These are phyloP conservation scores for Suhomyces sp. DNA, from an alignment of 805 yeast species.

Conservation along the genomic window DNA sequence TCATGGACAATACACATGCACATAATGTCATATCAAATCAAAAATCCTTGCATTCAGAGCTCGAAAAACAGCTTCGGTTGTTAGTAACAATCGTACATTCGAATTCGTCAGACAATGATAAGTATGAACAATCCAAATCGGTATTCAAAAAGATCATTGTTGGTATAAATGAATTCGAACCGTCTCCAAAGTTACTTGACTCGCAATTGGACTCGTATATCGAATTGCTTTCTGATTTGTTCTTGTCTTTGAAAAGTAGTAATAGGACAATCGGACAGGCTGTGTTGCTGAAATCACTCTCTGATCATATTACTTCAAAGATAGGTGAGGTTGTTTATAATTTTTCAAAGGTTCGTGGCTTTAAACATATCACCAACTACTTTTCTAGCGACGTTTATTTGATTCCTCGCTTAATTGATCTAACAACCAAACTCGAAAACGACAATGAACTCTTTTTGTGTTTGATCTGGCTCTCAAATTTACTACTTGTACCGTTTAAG, in stretches of 20 bases:
- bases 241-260: conserved; percentile 12
- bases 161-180: conserved; percentile 49
- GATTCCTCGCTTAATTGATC: conserved; percentile 27
- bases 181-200: conserved; percentile 52
- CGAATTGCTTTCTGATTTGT: conserved; percentile 22
- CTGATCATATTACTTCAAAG: neutral
- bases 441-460: conserved; percentile 36
- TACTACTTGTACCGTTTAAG: conserved; percentile 73
- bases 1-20: conserved; percentile 7
- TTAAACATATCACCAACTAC: conserved; percentile 56
- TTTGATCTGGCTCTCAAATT: conserved; percentile 68
- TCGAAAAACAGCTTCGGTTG: conserved; percentile 1
- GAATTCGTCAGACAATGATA: conserved; percentile 3
- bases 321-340: conserved; percentile 49
- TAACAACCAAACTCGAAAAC: conserved; percentile 2
- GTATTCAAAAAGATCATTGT: conserved; percentile 13
- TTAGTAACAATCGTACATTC: neutral
- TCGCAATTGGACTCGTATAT: conserved; percentile 32
- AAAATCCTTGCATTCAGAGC: conserved; percentile 14
- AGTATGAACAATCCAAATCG: conserved; percentile 7
- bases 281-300: neutral
- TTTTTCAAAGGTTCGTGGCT: conserved; percentile 63
- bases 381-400: conserved; percentile 58
- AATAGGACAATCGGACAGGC: neutral
- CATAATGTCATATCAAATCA: conserved; percentile 12